phyloP scores from a whole-genome alignment of 306 rosid species.

The Prunus dulcis region DNA sequence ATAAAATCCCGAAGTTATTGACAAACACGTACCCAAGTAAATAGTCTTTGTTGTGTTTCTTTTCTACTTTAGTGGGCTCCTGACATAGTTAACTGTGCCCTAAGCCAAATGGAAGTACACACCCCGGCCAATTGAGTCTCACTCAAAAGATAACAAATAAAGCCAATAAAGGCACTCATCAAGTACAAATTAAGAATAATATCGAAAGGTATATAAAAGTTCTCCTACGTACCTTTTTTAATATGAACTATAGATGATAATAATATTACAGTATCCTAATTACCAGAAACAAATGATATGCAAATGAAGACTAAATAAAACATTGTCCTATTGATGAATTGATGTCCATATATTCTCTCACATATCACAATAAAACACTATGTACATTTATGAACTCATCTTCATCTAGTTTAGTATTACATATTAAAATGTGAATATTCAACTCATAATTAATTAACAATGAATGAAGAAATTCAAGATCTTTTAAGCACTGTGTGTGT shows the following conservation, averaged over 20 bases:
- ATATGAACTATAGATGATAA: not conserved
- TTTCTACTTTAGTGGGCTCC: not conserved
- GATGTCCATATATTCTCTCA: no score
- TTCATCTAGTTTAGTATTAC: no score
- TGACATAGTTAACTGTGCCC: not conserved
- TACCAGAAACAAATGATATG: not conserved
- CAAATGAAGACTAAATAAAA: no score
- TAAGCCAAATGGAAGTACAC: not conserved
- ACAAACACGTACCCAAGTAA: conserved; percentile 1
- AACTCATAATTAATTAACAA: no score
- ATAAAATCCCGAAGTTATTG: not conserved
- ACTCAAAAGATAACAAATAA: not conserved
- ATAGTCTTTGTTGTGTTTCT: not conserved
- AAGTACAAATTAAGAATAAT: not conserved
- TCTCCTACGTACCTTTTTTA: not conserved
- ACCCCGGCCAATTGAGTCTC: not conserved
- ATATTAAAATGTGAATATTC: no score
- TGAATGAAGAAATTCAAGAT: no score
- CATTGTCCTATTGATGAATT: no score
- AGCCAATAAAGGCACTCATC: not conserved
- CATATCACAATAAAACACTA: no score
- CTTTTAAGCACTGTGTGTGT: no score
- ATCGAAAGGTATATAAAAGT: not conserved
- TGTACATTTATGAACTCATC: no score
- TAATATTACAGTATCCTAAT: not conserved